Conservation (phyloP, 768 basidiomycete genomes). For the Podaxis sp. region DNA sequence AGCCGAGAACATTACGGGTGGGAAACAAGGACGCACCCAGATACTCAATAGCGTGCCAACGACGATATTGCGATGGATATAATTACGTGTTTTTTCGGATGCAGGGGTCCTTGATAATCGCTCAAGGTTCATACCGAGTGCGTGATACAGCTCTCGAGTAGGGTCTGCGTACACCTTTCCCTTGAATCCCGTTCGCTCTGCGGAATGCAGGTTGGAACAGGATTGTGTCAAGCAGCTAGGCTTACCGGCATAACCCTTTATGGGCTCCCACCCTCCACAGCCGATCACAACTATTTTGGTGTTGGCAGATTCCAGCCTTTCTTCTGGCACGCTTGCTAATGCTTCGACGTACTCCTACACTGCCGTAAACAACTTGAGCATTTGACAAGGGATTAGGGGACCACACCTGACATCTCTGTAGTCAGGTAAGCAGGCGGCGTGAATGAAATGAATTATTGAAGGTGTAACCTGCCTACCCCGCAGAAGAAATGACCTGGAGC, state of each 20-base stretch:
- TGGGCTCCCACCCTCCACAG: conserved; percentile 57
- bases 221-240: background rate
- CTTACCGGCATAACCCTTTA: conserved; percentile 49
- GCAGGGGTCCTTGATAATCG: conserved; percentile 43
- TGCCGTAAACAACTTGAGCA: background rate
- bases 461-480: conserved; percentile 41
- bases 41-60: conserved; percentile 40
- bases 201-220: background rate
- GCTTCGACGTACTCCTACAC: conserved; percentile 48
- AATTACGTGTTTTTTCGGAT: conserved; percentile 44
- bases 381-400: background rate
- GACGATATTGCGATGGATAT: conserved; percentile 33
- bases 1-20: background rate
- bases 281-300: conserved; percentile 52
- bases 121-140: conserved; percentile 61
- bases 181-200: conserved; percentile 46
- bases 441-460: background rate
- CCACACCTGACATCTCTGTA: conserved; percentile 42
- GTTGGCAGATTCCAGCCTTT: conserved; percentile 38
- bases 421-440: too few relatives aligned
- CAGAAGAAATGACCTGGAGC: conserved; percentile 65
- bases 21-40: conserved; percentile 35
- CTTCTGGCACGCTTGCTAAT: conserved; percentile 41
- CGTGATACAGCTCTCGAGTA: conserved; percentile 52
- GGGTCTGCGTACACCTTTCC: conserved; percentile 68